Evolutionary conservation across 306 rosid genomes (phyloP).

Genomic region (Inga leiocalycina): DNA sequence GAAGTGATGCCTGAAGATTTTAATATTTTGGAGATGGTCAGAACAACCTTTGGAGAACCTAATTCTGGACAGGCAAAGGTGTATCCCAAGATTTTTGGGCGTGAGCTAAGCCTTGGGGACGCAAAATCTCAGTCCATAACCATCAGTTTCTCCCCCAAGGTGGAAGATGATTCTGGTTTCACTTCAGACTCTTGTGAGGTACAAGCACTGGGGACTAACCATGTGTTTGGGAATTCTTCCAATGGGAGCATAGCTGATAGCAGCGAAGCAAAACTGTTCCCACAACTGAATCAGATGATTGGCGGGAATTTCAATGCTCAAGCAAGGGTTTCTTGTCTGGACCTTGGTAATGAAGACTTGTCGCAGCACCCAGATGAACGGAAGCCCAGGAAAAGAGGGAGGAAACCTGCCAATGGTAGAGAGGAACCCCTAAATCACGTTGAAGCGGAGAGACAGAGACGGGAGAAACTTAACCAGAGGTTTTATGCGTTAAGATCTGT

Average conservation of each 20-base stretch:
- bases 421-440: slow-evolving; percentile 80
- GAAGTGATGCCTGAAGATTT: slow-evolving; percentile 18
- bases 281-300: slow-evolving; percentile 47
- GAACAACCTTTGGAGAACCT: slow-evolving; percentile 45
- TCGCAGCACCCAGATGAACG: slow-evolving; percentile 60
- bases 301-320: slow-evolving; percentile 56
- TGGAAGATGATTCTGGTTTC: slow-evolving; percentile 26
- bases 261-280: slow-evolving; percentile 52
- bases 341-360: slow-evolving; percentile 58
- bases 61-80: slow-evolving; percentile 52
- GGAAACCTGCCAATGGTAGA: slow-evolving; percentile 80
- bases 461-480: slow-evolving; percentile 80
- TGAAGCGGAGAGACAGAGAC: slow-evolving; percentile 80
- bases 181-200: slow-evolving; percentile 22
- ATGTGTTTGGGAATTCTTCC: slow-evolving; percentile 49
- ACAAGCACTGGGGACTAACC: slow-evolving; percentile 42
- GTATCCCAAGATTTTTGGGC: slow-evolving; percentile 70
- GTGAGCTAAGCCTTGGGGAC: slow-evolving; percentile 64
- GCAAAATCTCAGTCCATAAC: slow-evolving; percentile 54
- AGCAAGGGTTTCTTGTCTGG: slow-evolving; percentile 46
- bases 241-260: slow-evolving; percentile 53
- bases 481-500: slow-evolving; percentile 76
- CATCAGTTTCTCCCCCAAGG: slow-evolving; percentile 58
- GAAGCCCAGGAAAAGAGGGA: slow-evolving; percentile 76
- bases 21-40: slow-evolving; percentile 7